Evolutionary conservation across 768 basidiomycete genomes (phyloP), one percentile per base, ranked within the genome.

Genomic region (Mycena sanguinolenta): DNA sequence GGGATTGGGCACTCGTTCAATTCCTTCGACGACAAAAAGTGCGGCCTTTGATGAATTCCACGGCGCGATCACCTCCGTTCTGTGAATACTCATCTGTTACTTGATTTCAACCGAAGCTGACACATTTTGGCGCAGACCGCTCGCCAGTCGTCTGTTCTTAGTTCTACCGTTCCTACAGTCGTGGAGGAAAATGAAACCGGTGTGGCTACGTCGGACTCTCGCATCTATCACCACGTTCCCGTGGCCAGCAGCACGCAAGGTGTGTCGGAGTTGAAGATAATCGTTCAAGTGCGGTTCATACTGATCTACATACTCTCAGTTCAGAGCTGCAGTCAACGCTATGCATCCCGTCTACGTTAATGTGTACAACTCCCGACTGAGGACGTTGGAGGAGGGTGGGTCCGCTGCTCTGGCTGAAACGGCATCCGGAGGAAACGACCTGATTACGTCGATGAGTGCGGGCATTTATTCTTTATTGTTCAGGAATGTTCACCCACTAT

Each of bases 151-250:
- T 0, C 39, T 78, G 12, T 77, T 78, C 64, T 67, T 76, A 13
- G 67, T 77, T 38, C 57, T 78, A n/a, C 77, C 77, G 0, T 78
- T 73, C 68, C 49, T 77, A n/a, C 61, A 78, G 19, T 73, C 74
- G 1, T 73, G 73, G 75, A 57, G 77, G 28, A 76, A 75, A 46
- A 75, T 76, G 36, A 34, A 68, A 28, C 76, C 76, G 3, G 74
- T 71, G 1, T 78, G 76, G 75, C 46, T 78, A 14, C 74, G 77
- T 49, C 68, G 73, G 16, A 62, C 72, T 23, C 62, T 77, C 5
- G 69, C 76, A 2, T 38, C 42, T 23, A 46, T 69, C 16, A 67
- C 67, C 23, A 58, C 73, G 3, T 73, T 78, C 16, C 77, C 76
- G 2, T 78, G 77, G 77, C 71, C 75, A 4, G 60, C 74, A 10